Base-by-base conservation (phyloP, 768 basidiomycete genomes). In the Sarcodon sp. region DNA sequence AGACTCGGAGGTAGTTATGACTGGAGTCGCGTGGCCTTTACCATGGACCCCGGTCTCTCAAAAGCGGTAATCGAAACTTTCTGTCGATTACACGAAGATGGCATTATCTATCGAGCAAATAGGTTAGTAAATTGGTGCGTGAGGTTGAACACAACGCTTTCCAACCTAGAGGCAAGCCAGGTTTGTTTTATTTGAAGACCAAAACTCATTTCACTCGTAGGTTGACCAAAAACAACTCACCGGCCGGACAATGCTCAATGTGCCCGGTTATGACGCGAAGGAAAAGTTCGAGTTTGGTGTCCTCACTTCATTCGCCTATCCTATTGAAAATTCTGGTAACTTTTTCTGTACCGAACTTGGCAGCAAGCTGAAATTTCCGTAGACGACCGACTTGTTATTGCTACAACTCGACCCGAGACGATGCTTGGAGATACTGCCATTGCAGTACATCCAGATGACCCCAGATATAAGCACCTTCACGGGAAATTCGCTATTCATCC, bases 111-210 rank as follows among this genome's bases (percentile, higher is more conserved):
- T 65, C 87, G 96, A 27, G 93, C 92, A 2, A 98, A 97, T 59
- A 82, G 94, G 18, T 76, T 99, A 39, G 94, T 98, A 51, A 96
- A 98, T 59, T 98, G 96, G 94, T 99, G 96, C 69, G 87, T 91
- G 43, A 76, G 80, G 61, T 69, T 99, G 51, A 96, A 97, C 62
- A 99, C 96, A 1, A 94, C 94, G 0, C 70, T 99, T 2, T 98
- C 94, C n/a, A 98, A 97, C 64, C 73, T 99, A 46, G 96, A 98
- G 77, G 88, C 86, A 39, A 47, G 66, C 52, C 4, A 16, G 38
- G 13, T 44, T 7, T 47, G 7, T 9, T 13, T 35, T 4, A 21
- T 18, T 27, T 27, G 9, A 48, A 7, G 10, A 43, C 6, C 21
- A 21, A 44, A 15, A 21, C 35, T 35, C 11, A 13, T 38, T 15